These are phyloP conservation scores for Cladosporium oxysporum DNA, from an alignment of 2,329 filamentous ascomycete genomes.

Conservation along the genomic window DNA sequence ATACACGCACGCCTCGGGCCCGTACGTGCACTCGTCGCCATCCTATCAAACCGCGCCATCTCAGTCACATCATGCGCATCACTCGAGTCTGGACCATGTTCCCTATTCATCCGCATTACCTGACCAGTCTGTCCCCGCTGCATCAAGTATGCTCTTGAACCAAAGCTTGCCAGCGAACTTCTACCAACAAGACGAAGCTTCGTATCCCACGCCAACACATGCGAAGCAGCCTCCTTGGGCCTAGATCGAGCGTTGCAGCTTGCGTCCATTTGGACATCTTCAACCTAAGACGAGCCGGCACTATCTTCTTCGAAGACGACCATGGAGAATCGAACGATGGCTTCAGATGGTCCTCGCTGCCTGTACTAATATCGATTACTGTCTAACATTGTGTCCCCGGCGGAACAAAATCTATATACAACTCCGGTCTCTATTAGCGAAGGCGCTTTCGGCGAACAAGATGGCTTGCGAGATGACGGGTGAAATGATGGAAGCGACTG, in stretches of 20 bases:
- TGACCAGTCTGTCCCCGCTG: not conserved
- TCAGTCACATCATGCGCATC: constrained; percentile 17
- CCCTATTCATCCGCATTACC: constrained; percentile 8
- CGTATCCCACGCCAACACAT: constrained; percentile 19
- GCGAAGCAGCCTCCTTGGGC: constrained; percentile 17
- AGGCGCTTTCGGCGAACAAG: constrained; percentile 12
- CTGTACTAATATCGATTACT: constrained; percentile 17
- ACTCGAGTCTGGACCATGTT: constrained; percentile 17
- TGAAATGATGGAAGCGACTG: not conserved
- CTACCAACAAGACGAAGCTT: constrained; percentile 20
- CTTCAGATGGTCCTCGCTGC: not conserved
- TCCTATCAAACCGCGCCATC: constrained; percentile 14
- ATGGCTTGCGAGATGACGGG: not conserved
- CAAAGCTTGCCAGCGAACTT: constrained; percentile 15
- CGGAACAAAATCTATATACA: constrained; percentile 39
- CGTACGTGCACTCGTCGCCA: constrained; percentile 19
- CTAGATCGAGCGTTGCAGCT: not conserved
- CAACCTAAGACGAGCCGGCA: no score
- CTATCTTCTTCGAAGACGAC: no score
- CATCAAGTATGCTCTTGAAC: constrained; percentile 13
- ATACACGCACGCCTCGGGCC: constrained; percentile 13
- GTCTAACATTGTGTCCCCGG: constrained; percentile 30
- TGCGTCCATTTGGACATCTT: not conserved
- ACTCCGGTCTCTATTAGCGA: constrained; percentile 14
- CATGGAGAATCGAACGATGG: not conserved